A percentile compares a stretch with the other conserved stretches of the same genome.
Conservation (phyloP, 2,329 filamentous ascomycete species). For the Aspergillus novoparasiticus region DNA sequence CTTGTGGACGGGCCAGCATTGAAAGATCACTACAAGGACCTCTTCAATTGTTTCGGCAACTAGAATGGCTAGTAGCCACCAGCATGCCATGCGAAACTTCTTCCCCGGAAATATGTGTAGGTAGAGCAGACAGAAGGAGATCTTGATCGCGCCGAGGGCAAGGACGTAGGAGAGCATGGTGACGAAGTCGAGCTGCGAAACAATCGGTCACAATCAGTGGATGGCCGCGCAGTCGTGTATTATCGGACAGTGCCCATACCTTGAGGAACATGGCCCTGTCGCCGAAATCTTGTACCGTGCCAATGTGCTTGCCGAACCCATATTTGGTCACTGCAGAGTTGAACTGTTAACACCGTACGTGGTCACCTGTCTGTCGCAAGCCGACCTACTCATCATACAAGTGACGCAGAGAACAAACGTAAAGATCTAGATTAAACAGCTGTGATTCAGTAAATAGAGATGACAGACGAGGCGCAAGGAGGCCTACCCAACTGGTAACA, state of each 20-base stretch:
- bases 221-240: not conserved
- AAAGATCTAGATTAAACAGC: slow-evolving; percentile 11
- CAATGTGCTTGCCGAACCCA: slow-evolving; percentile 24
- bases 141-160: slow-evolving; percentile 34
- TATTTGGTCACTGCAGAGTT: slow-evolving; percentile 22
- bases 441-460: not conserved
- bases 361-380: not conserved
- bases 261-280: slow-evolving; percentile 21
- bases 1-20: slow-evolving; percentile 23
- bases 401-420: slow-evolving; percentile 15
- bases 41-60: slow-evolving; percentile 68
- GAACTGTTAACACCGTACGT: not conserved
- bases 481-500: slow-evolving; percentile 18
- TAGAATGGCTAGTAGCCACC: slow-evolving; percentile 37
- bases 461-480: too few species aligned
- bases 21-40: slow-evolving; percentile 62
- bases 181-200: slow-evolving; percentile 22
- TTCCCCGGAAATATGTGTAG: slow-evolving; percentile 25
- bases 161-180: slow-evolving; percentile 28
- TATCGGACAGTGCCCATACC: slow-evolving; percentile 6
- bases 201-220: not conserved
- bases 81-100: slow-evolving; percentile 19
- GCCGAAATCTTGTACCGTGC: slow-evolving; percentile 5
- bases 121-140: slow-evolving; percentile 28
- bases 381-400: slow-evolving; percentile 10